These are phyloP conservation scores for Lupinus albus DNA, from an alignment of 306 rosid genomes.

Conservation along the genomic window DNA sequence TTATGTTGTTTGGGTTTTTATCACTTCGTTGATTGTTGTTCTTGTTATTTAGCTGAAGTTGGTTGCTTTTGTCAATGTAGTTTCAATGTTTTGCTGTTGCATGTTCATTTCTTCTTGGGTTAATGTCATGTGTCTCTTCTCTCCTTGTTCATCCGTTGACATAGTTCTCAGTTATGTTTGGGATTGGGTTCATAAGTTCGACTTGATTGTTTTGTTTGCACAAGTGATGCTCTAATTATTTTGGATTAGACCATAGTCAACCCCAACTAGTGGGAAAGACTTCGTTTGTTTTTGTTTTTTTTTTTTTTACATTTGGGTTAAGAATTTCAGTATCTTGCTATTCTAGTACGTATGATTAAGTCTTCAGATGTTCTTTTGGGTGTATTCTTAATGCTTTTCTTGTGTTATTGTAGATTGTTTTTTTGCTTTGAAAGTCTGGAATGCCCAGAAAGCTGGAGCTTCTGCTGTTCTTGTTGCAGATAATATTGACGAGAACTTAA, in stretches of 20 bases:
- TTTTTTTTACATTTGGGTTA: background rate
- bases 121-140: background rate
- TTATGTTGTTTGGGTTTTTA: background rate
- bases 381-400: constrained; percentile 10
- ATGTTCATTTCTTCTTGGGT: constrained; percentile 9
- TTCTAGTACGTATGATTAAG: background rate
- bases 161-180: background rate
- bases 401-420: constrained; percentile 76
- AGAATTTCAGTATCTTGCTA: background rate
- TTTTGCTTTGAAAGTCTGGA: constrained; percentile 98
- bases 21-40: constrained; percentile 19
- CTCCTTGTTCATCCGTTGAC: background rate
- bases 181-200: background rate
- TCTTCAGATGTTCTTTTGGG: constrained; percentile 15
- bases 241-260: background rate
- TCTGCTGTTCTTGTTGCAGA: constrained; percentile 99
- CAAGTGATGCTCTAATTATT: background rate
- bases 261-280: background rate
- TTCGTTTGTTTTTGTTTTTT: too few species aligned
- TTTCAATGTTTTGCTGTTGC: constrained; percentile 4
- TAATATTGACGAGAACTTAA: constrained; percentile 75
- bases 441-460: constrained; percentile 99
- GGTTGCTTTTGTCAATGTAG: constrained; percentile 14
- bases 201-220: constrained; percentile 18
- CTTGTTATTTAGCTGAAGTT: constrained; percentile 33